Evolutionary conservation across 2,329 filamentous ascomycete species (phyloP), one percentile per base, ranked within the genome.

Genomic region (Nemania abortiva): DNA sequence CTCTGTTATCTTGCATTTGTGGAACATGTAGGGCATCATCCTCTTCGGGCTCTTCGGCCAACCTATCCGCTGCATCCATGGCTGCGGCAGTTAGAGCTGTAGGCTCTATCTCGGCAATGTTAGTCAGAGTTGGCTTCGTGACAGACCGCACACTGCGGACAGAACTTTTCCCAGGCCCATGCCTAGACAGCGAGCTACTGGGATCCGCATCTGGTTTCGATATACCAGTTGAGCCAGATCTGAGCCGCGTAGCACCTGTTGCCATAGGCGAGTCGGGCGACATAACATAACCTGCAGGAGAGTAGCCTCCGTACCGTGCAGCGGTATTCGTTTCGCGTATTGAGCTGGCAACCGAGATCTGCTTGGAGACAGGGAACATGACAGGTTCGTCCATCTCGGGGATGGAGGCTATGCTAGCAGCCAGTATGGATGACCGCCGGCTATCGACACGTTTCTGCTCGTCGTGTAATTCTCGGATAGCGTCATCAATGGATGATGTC

Each of bases 401-500:
- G 20, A 77, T 79, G 4, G 80, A 79, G 34, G 78, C 77, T 69
- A 84, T 77, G 63, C 82, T 84, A 54, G 84, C 83, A 22, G 87
- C 88, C 53, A 88, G 83, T 58, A 90, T 83, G 9, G 89, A 91
- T 2, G 90, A 91, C 66, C 87, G 85, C 70, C 88, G 85, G 77
- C 89, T 92, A 77, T 92, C 91, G 76, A 85, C 88, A 73, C 89
- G 86, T 81, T 92, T 93, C 77, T 92, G 83, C 79, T 92, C 90
- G 69, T 89, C 84, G 79, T 93, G 90, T 72, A 93, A 84, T 76
- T 91, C 89, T 68, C 91, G 88, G 74, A 94, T 95, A 74, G 92
- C 91, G 82, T 92, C 89, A 75, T 92, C 91, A 76, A 94, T 92
- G 70, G 92, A 93, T 70, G 90, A 92, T 65, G 89, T 90, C 82